Evolutionary conservation across 805 yeast species (phyloP), one percentile per base, ranked within the genome.

Genomic region (Pichia deserticola): DNA sequence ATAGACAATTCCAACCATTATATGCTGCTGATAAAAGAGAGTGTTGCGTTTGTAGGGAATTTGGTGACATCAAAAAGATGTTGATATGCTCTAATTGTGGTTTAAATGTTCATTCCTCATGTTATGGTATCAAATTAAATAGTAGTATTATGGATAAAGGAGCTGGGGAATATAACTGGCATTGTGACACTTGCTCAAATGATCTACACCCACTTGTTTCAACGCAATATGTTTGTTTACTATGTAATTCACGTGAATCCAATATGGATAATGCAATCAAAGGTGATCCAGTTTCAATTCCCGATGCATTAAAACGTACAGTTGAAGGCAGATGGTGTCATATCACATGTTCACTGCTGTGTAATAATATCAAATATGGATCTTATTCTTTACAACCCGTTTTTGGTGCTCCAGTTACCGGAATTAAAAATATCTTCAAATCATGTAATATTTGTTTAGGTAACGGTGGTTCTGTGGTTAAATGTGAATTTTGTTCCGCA

Each of bases 131-230:
- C 7, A 45, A 48, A 3, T 29, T 61, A 10, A 38, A 43, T n/a
- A 38, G 41, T 8, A 9, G 54, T 46, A 25, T 45, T 50, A 27
- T 45, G 51, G 46, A 40, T 32, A 47, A n/a, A 4, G 42, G n/a
- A 36, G 52, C 52, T 12, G 44, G 36, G 41, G 52, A 10, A 25
- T 74, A 70, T 8, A 75, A 74, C 49, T 89, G 97, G 97, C 67
- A 74, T 29, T 89, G 97, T 67, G 95, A 88, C 57, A 73, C 81
- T 1, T 89, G 97, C 61, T 72, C 81, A 5, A 87, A 88, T 60
- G 84, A 81, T 44, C 62, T 79, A 46, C 77, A 78, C 52, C 92
- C 93, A 0, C 54, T 75, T 3, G 69, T 72, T 36, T 73, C 81
- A 3, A 76, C 82, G 0, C 68, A 75, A 25, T 83, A 85, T 59